phyloP scores from a whole-genome alignment of 192 early-diverging fungal genomes.

The Umbelopsis isabellina region DNA sequence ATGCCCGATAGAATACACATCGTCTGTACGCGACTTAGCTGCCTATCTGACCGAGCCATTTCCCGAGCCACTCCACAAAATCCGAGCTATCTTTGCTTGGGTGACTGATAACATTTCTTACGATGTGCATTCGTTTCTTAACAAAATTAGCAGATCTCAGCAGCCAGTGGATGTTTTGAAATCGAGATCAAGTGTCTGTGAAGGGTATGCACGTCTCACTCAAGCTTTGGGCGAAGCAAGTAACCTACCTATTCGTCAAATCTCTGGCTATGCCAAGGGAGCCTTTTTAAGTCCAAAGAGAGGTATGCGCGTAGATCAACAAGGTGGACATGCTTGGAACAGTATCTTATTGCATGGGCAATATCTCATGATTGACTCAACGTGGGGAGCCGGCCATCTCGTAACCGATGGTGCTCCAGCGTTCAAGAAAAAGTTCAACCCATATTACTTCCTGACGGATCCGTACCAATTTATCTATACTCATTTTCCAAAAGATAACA shows the following conservation, averaged over 20 bases:
- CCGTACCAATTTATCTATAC: conserved; percentile 59
- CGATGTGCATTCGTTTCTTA: conserved; percentile 48
- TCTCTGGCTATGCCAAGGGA: conserved; percentile 52
- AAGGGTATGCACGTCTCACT: conserved; percentile 59
- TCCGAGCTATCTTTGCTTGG: conserved; percentile 60
- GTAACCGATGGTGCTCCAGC: conserved; percentile 26
- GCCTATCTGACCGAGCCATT: conserved; percentile 51
- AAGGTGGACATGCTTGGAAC: conserved; percentile 59
- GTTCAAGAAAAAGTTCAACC: conserved; percentile 51
- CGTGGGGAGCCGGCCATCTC: conserved; percentile 59
- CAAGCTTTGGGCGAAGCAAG: conserved; percentile 53
- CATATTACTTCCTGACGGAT: conserved; percentile 57
- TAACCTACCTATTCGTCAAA: conserved; percentile 44
- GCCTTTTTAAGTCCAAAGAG: conserved; percentile 9
- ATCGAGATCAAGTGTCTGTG: conserved; percentile 52
- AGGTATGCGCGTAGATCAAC: conserved; percentile 32
- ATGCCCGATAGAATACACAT: conserved; percentile 32
- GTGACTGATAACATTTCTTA: conserved; percentile 55
- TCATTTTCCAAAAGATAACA: conserved; percentile 55
- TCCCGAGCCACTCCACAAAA: conserved; percentile 43
- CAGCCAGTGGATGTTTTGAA: conserved; percentile 44
- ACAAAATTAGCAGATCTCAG: background rate
- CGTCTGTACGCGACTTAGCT: conserved; percentile 30
- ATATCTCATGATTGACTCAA: conserved; percentile 58
- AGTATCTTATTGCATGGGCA: conserved; percentile 51